Evolutionary conservation across 306 rosid genomes (phyloP).

Genomic region (Gynostemma pentaphyllum): DNA sequence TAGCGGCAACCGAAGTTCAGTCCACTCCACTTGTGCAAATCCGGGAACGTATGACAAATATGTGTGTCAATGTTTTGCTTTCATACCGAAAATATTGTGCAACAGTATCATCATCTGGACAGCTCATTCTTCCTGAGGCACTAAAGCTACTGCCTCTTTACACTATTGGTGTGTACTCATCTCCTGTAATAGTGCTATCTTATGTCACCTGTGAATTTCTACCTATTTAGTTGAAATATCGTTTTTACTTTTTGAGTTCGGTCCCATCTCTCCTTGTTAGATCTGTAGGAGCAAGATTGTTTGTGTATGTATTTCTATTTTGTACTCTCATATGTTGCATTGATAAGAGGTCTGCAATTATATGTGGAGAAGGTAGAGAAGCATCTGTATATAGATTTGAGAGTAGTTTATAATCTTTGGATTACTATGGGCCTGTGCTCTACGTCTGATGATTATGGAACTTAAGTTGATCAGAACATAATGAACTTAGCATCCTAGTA

Average conservation of each 20-base stretch:
- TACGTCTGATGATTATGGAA: too few relatives aligned
- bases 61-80: constrained; percentile 74
- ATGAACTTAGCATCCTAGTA: not conserved
- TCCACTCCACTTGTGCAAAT: constrained; percentile 62
- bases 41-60: constrained; percentile 80
- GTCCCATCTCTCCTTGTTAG: not conserved
- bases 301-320: not conserved
- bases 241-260: constrained; percentile 2
- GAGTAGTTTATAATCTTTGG: not conserved
- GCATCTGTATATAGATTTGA: not conserved
- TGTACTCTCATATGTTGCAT: not conserved
- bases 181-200: not conserved
- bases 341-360: not conserved
- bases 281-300: not conserved
- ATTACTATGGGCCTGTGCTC: not conserved
- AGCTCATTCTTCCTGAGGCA: constrained; percentile 98
- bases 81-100: constrained; percentile 96
- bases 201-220: not conserved
- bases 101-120: constrained; percentile 91
- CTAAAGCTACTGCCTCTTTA: constrained; percentile 93
- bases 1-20: constrained; percentile 81
- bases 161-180: constrained; percentile 55
- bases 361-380: not conserved
- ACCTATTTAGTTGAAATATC: not conserved
- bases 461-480: not conserved